phyloP scores from a whole-genome alignment of 1,139 yeast species.

The Eremothecium cymbalariae region DNA sequence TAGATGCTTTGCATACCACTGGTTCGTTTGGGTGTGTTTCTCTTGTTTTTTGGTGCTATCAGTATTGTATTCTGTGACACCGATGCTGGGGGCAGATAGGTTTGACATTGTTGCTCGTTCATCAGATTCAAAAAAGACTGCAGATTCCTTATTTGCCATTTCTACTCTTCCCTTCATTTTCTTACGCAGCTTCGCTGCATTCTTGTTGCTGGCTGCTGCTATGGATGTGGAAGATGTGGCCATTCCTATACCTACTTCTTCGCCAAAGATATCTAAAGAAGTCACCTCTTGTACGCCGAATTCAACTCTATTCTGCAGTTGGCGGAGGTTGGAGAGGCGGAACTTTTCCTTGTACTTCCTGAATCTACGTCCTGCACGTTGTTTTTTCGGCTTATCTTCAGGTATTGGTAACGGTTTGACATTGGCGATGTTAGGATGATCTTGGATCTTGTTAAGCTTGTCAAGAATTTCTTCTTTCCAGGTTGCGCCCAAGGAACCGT shows the following conservation, averaged over 20 bases:
- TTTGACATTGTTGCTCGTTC: background rate
- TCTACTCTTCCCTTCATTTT: constrained; percentile 41
- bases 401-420: constrained; percentile 82
- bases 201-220: too few species aligned
- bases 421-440: constrained; percentile 66
- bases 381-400: constrained; percentile 64
- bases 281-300: constrained; percentile 71
- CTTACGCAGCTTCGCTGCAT: constrained; percentile 45
- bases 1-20: constrained; percentile 2
- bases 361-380: constrained; percentile 77
- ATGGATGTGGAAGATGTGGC: constrained; percentile 28
- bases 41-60: background rate
- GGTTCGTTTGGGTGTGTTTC: background rate
- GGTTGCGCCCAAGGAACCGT: constrained; percentile 50
- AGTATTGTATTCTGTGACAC: background rate
- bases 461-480: constrained; percentile 53
- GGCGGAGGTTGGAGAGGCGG: constrained; percentile 71
- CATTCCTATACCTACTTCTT: constrained; percentile 80
- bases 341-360: constrained; percentile 75
- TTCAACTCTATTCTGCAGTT: constrained; percentile 75
- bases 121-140: background rate
- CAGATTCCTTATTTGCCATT: constrained; percentile 7
- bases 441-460: constrained; percentile 62
- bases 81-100: background rate
- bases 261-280: constrained; percentile 59